Evolutionary conservation across 73 alveolate species (phyloP).

Genomic region (Symbiodinium natans): DNA sequence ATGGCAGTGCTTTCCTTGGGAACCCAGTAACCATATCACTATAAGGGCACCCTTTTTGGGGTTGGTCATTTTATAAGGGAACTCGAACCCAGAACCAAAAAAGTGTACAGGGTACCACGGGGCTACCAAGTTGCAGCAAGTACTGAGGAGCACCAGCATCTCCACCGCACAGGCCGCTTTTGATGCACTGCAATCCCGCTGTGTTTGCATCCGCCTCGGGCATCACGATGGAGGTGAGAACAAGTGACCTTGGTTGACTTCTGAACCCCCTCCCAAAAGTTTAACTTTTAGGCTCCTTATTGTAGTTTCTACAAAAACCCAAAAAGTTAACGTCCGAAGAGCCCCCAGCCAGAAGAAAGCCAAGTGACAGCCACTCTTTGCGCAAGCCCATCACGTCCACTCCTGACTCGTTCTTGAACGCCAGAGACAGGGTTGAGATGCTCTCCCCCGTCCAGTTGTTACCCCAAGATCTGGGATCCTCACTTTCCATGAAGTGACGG

Average conservation of each 20-base stretch:
- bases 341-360: no score
- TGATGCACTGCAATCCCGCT: neutral
- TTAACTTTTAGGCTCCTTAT: no score
- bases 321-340: no score
- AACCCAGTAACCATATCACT: no score
- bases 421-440: neutral
- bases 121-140: no score
- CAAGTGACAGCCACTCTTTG: slow-evolving; percentile 25
- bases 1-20: neutral
- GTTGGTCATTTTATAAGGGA: no score
- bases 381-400: neutral
- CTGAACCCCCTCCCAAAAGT: no score
- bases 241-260: no score
- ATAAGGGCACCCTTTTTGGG: no score
- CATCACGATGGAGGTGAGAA: neutral
- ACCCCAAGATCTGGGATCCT: slow-evolving; percentile 10
- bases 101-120: no score
- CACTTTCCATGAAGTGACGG: neutral
- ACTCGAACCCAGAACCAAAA: no score
- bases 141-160: slow-evolving; percentile 11
- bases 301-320: no score
- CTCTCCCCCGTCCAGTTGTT: neutral
- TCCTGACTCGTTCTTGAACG: neutral
- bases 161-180: neutral
- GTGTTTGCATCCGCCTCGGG: neutral